Evolutionary conservation across 345 rosid genomes (phyloP), one percentile per base, ranked within the genome.

Genomic region (Salix dunnii): DNA sequence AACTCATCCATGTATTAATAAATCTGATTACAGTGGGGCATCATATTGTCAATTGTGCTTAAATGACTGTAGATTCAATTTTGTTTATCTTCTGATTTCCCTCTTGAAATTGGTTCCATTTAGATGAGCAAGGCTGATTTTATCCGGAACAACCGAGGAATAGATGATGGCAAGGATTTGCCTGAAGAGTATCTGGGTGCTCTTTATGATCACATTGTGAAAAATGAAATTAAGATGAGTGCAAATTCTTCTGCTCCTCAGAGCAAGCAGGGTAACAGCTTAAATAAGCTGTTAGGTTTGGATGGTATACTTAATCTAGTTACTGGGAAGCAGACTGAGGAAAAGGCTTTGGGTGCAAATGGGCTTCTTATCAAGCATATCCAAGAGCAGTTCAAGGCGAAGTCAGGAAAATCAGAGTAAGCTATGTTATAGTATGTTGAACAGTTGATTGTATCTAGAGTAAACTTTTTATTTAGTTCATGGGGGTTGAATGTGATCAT

Each of bases 71-170:
- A 51, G 61, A 53, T 28, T 68, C 8, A 18, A 42, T 18, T 78
- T 75, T 70, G 69, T 35, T 68, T 72, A 55, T 35, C 30, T 60
- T 70, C 86, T 89, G 73, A 90, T 72, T 68, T 69, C 11, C 82
- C 28, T 77, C 74, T 55, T 76, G 76, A 49, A 70, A 81, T 71
- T 78, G 80, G 80, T 78, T 74, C 77, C 70, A 58, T 76, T 58
- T 84, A 93, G 99, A 93, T 95, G 99, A 87, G 88, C 63, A 95
- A 91, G 84, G 92, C 91, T 70, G 97, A 90, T 87, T 93, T 95
- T 82, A 86, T 91, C 35, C 83, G 90, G 81, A 93, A 95, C 83
- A 93, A 91, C 76, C 88, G 94, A 82, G 99, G 99, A 81, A 95
- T 95, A 82, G 93, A 95, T 84, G 92, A 89, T 81, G 99, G 99